Percentiles rank a stretch among this genome's conserved stretches.
These are phyloP conservation scores for Pichia phayaonensis DNA, from an alignment of 805 yeast genomes.

Conservation along the genomic window DNA sequence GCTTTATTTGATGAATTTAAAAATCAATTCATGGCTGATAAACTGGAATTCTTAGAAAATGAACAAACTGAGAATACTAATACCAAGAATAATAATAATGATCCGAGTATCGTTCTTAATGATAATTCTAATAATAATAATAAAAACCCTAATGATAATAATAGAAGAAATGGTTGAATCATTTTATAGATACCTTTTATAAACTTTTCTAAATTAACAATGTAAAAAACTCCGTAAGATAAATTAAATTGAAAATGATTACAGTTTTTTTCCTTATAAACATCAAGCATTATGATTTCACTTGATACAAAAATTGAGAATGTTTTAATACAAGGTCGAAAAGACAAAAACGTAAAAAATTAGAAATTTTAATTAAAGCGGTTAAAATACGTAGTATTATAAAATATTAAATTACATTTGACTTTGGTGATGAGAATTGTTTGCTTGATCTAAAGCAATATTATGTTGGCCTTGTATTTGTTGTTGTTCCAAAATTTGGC, in stretches of 20 bases:
- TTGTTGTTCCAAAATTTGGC: slow-evolving; percentile 22
- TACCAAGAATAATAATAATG: background rate
- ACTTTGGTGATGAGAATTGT: slow-evolving; percentile 1
- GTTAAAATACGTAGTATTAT: background rate
- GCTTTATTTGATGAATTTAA: slow-evolving; percentile 25
- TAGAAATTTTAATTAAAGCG: background rate
- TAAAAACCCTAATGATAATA: background rate
- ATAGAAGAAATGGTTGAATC: background rate
- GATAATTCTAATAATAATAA: background rate
- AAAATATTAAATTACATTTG: background rate
- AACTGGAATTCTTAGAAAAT: slow-evolving; percentile 10
- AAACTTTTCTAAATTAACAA: background rate
- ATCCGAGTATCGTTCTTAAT: no score
- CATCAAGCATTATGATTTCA: background rate
- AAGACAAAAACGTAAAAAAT: no score
- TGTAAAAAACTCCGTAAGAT: background rate
- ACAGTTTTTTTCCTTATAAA: background rate
- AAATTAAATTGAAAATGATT: background rate
- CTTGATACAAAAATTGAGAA: background rate
- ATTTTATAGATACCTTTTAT: background rate
- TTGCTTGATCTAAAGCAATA: slow-evolving; percentile 8
- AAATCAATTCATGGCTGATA: slow-evolving; percentile 28
- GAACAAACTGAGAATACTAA: background rate
- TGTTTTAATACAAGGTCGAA: background rate
- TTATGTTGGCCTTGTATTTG: slow-evolving; percentile 12